Conservation (phyloP, 139 green algal genomes). For the Axilococcus clingmanii region DNA sequence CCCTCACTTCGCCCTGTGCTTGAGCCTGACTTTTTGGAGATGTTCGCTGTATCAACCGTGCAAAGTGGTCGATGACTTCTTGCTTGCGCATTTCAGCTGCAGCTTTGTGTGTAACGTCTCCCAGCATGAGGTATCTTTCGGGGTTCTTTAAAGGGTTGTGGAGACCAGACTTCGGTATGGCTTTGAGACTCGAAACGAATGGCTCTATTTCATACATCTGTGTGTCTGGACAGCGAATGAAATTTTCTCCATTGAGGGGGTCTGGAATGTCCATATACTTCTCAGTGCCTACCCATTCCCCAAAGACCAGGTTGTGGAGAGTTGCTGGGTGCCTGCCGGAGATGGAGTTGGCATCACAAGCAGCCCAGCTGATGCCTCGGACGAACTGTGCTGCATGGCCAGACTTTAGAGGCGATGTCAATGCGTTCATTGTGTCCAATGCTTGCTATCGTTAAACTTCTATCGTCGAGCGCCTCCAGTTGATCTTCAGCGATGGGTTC, state of each 20-base stretch:
- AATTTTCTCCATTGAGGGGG: constrained; percentile 68
- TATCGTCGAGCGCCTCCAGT: no score
- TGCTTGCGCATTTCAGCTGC: constrained; percentile 60
- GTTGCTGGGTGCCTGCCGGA: neutral
- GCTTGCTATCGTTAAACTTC: no score
- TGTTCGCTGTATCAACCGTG: constrained; percentile 80
- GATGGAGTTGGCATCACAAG: neutral
- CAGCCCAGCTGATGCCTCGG: no score
- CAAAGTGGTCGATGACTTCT: constrained; percentile 78
- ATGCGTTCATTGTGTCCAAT: no score
- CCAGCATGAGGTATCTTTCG: constrained; percentile 84
- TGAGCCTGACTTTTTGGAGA: constrained; percentile 76
- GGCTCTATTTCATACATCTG: constrained; percentile 44
- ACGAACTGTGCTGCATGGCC: no score
- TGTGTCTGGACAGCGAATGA: constrained; percentile 63
- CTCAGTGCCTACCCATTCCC: constrained; percentile 43
- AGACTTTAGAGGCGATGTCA: no score
- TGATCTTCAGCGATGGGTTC: no score
- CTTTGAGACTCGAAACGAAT: constrained; percentile 65
- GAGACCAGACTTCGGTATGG: constrained; percentile 71
- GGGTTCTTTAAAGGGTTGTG: constrained; percentile 93
- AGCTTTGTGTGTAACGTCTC: constrained; percentile 63
- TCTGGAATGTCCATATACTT: constrained; percentile 53
- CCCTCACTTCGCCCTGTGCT: constrained; percentile 70
- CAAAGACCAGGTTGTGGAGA: constrained; percentile 42